These are phyloP conservation scores for Suillus cothurnatus DNA, from an alignment of 768 basidiomycete genomes.

Conservation along the genomic window DNA sequence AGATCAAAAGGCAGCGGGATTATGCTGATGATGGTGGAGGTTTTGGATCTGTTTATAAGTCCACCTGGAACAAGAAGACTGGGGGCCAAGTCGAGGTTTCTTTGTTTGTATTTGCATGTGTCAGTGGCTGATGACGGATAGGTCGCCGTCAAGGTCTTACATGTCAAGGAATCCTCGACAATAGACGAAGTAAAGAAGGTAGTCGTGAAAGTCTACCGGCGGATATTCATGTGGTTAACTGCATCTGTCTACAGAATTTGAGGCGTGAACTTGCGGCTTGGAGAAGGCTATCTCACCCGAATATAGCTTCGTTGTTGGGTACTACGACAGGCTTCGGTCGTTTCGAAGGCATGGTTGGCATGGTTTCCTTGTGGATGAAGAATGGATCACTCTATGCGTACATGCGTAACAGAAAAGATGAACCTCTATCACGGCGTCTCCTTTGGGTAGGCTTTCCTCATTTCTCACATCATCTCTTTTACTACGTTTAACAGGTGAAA, in stretches of 20 bases:
- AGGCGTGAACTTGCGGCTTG: not conserved
- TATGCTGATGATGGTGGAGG: rapidly evolving
- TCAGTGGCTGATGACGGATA: not conserved
- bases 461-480: not conserved
- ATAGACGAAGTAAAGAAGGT: not conserved
- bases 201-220: not conserved
- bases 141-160: not conserved
- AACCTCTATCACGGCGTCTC: not conserved
- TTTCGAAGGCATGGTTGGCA: not conserved
- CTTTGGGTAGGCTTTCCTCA: not conserved
- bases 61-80: not conserved
- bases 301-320: not conserved
- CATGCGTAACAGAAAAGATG: not conserved
- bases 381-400: not conserved
- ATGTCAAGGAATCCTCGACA: too few relatives aligned
- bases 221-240: not conserved
- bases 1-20: not conserved
- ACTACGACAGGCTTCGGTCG: not conserved
- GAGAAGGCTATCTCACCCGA: not conserved
- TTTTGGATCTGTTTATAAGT: not conserved
- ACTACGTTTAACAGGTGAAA: not conserved
- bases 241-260: not conserved
- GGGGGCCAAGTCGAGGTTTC: not conserved
- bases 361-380: not conserved
- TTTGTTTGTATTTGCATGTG: not conserved